Evolutionary conservation across 2,329 filamentous ascomycete species (phyloP).

Genomic region (Xylariaceae sp.): DNA sequence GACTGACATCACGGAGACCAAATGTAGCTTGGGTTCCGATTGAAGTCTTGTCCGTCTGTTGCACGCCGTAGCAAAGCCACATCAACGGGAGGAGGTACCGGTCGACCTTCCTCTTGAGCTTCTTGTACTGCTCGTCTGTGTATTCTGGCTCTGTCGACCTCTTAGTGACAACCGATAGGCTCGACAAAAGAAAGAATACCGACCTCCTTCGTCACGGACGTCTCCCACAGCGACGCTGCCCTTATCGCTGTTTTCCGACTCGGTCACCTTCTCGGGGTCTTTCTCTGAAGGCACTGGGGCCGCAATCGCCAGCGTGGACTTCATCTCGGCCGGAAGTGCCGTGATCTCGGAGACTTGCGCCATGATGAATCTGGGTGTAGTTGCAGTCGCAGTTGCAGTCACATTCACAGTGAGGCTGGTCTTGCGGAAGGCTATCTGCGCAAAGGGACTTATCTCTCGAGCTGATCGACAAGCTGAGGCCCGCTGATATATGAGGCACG

Average conservation of each 20-base stretch:
- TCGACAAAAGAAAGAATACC: neutral
- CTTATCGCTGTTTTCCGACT: constrained; percentile 17
- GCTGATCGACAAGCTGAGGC: neutral
- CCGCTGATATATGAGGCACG: neutral
- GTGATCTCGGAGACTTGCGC: constrained; percentile 15
- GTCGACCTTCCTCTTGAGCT: constrained; percentile 37
- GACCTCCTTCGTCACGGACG: constrained; percentile 13
- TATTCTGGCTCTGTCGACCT: constrained; percentile 17
- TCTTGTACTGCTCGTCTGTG: constrained; percentile 34
- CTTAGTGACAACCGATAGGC: neutral
- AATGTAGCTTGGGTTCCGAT: constrained; percentile 35
- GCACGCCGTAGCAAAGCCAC: constrained; percentile 45
- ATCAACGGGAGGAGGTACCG: constrained; percentile 42
- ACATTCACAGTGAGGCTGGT: too few species aligned
- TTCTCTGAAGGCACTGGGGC: neutral
- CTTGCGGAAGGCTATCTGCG: neutral
- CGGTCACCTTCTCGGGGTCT: constrained; percentile 11
- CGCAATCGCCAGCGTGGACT: constrained; percentile 13
- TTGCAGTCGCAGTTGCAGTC: too few species aligned
- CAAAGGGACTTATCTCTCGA: neutral
- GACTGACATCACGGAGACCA: constrained; percentile 28
- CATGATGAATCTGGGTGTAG: constrained; percentile 2
- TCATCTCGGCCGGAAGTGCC: constrained; percentile 15
- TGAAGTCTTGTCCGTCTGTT: constrained; percentile 44
- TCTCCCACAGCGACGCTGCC: constrained; percentile 16